Evolutionary conservation across 768 basidiomycete genomes (phyloP), one percentile per base, ranked within the genome.

Genomic region (Glaciozyma antarctica): DNA sequence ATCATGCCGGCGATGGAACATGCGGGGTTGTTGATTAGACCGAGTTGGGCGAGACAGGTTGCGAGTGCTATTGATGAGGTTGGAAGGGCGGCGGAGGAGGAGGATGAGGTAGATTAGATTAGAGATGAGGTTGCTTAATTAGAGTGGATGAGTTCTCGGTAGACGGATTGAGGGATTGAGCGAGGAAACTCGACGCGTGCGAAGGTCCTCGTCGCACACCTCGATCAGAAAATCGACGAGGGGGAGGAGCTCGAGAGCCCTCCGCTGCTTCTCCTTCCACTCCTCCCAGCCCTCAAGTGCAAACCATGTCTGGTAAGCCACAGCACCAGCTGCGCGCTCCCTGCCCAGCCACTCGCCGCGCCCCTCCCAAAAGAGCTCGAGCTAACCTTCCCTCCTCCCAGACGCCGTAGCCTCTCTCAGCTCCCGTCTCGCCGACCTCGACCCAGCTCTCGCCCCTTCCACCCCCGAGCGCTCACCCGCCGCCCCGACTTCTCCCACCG

Each of bases 381-480:
- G 21, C 47, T n/a, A 22, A 48, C 21, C 47, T 21, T 16, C 22
- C 47, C 21, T 21, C 22, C n/a, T 6, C 47, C 24, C 68, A 51
- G 68, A 69, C 54, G 63, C 65, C 2, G 65, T 69, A 45, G 55
- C 62, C 6, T 69, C 68, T 13, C 65, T 69, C 26, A 58, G 64
- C 12, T 63, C 65, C 1, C 59, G 65, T 9, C 44, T 64, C 54
- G 44, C 58, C 6, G 63, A 53, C 38, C 61, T 69, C 26, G 49
- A 47, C 0, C 55, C 62, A 2, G 32, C 45, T 38, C 60, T 61
- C 32, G 26, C 55, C 38, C 38, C 38, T 17, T 21, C 60, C 26
- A 49, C 65, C 13, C 22, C 65, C 21, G 32, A 48, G 34, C 24
- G 51, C 3, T 32, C 17, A 38, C 38, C 38, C 8, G n/a, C 54